Base-by-base conservation (phyloP, 306 rosid genomes). In the Ormosia semicastrata region DNA sequence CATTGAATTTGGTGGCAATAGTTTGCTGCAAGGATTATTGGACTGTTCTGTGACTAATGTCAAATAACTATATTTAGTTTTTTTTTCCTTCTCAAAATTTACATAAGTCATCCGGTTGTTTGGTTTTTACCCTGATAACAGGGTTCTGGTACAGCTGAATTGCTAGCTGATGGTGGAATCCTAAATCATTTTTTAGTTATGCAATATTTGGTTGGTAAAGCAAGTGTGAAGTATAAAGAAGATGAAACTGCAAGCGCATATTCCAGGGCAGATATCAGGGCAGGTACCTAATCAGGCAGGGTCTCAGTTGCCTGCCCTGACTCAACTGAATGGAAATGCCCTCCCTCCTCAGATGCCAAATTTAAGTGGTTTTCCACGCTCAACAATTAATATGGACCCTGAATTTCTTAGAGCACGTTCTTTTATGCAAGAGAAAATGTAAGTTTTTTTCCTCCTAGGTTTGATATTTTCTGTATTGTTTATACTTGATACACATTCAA, bases 261-360 rank as follows among this genome's bases (percentile, higher is more conserved):
- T 50, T 50, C 56, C 56, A 4, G 17, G 17, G 56, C n/a, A 49
- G 5, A 49, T 10, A 10, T 49, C 54, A 49, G 52, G 52, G 65
- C 91, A 89, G 88, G 89, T 88, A 75, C 89, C 92, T 59, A 90
- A 85, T 83, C 94, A 92, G 87, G 82, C 92, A 34, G 94, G 90
- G 39, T 77, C 87, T 44, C 94, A 86, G 87, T 78, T 92, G 78
- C 86, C 98, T 49, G 88, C 86, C 66, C 58, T 76, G 39, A 57
- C 85, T 72, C 93, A 87, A 78, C 83, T 83, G 58, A 93, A 89
- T 79, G 95, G 94, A 39, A 92, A 87, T 71, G 66, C 83, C 50
- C 88, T 85, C 62, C 85, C 91, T 76, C 67, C 85, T 41, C 98
- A 86, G 76, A 79, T 88, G 81, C 86, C 90, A 70, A 84, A 56